Base-by-base conservation (phyloP, 192 early-diverging fungal species). In the Coemansia sp. region DNA sequence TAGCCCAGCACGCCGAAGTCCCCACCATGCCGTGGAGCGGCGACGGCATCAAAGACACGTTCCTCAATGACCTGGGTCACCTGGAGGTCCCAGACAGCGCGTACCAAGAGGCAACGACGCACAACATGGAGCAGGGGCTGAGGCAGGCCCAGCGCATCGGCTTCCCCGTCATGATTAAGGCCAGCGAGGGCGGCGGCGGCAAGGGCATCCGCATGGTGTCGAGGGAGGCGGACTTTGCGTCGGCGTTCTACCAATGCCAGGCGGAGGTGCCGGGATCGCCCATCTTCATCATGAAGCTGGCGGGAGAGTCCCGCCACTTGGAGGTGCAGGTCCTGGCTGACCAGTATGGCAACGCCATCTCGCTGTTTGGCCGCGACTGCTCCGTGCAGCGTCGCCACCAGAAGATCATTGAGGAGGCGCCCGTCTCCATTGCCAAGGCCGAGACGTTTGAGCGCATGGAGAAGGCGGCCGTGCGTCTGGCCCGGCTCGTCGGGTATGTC, bases 321-420 rank as follows among this genome's bases (percentile, higher is more conserved):
- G 96, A 99, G 69, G 96, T 99, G 18, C 96, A 99, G 82, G 85
- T 97, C 14, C 73, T 99, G 43, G 96, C 95, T 23, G 96, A 99
- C 79, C 87, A 91, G 76, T 94, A 99, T 70, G 97, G 97, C 52
- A 97, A 99, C 60, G 97, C 95, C 6, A 97, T 99, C 77, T 95
- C 95, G 18, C 86, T 99, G 68, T 99, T 99, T 85, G 97, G 97
- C 25, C 89, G 97, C 53, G 97, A 99, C 83, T 99, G 95, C 73
- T 97, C 95, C 6, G 95, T 97, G 11, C 97, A 99, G 86, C 87
- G 97, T 65, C 88, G 97, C 36, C 97, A 99, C 70, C 97, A 99
- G 85, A 99, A 99, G 86, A 99, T 99, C 75, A 91, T 99, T 42
- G 95, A 99, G 78, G 97, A 97, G 81, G 97, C 97, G 3, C 95